phyloP scores from a whole-genome alignment of 2,329 filamentous ascomycete species.

The Colletotrichum gigasporum region DNA sequence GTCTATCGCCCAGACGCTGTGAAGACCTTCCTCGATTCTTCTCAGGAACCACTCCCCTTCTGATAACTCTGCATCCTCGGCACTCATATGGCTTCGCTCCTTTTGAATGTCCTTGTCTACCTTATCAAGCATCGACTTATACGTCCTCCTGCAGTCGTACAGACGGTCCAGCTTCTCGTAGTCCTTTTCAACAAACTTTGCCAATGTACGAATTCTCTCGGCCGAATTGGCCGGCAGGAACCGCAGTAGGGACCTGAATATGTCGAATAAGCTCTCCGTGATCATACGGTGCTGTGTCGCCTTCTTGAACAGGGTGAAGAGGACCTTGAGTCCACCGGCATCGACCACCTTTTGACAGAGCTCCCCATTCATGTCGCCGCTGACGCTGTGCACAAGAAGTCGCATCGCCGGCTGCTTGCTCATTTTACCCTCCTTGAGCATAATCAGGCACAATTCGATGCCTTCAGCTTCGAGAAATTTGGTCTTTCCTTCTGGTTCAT shows the following conservation, averaged over 20 bases:
- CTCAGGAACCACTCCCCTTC: slow-evolving; percentile 77
- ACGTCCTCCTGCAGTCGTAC: slow-evolving; percentile 76
- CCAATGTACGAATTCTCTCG: slow-evolving; percentile 82
- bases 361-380: slow-evolving; percentile 55
- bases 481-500: slow-evolving; percentile 77
- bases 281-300: slow-evolving; percentile 47
- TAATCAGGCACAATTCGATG: slow-evolving; percentile 88
- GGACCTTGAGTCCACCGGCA: slow-evolving; percentile 82
- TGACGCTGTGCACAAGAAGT: slow-evolving; percentile 83
- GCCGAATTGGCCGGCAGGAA: slow-evolving; percentile 81
- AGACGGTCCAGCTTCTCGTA: slow-evolving; percentile 86
- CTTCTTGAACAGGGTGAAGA: slow-evolving; percentile 91
- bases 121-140: slow-evolving; percentile 67
- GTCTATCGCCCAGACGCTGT: slow-evolving; percentile 84
- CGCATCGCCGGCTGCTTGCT: slow-evolving; percentile 82
- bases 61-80: slow-evolving; percentile 68
- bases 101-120: slow-evolving; percentile 71
- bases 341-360: slow-evolving; percentile 84
- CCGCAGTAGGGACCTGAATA: slow-evolving; percentile 85
- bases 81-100: slow-evolving; percentile 42
- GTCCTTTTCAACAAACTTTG: slow-evolving; percentile 95
- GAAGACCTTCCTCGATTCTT: slow-evolving; percentile 85
- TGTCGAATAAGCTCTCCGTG: slow-evolving; percentile 77
- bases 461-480: slow-evolving; percentile 92
- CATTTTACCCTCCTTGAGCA: slow-evolving; percentile 89